These are phyloP conservation scores for Leishmania mexicana DNA, from an alignment of 208 protist genomes.

Conservation along the genomic window DNA sequence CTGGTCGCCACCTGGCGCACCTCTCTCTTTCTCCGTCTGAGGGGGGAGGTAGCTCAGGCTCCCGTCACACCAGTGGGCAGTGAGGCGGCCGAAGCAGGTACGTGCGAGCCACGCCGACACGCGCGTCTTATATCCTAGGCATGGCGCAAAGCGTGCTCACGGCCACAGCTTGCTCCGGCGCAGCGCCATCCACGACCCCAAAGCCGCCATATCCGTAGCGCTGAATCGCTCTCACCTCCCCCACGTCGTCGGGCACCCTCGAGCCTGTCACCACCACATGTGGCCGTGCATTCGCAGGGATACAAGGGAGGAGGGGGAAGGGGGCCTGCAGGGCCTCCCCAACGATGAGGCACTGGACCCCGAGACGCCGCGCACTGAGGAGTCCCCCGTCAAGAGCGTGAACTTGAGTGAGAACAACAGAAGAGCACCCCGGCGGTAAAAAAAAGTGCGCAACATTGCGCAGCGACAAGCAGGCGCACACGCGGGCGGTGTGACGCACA, in stretches of 20 bases:
- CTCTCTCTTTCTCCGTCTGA: not conserved
- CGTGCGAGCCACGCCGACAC: not conserved
- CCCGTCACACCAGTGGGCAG: not conserved
- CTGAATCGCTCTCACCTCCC: not conserved
- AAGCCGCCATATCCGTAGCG: not conserved
- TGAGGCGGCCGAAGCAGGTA: too few species aligned
- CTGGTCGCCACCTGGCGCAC: not conserved
- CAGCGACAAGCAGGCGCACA: too few species aligned
- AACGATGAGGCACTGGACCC: too few species aligned
- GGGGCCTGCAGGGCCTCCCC: too few species aligned
- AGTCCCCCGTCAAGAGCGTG: too few species aligned
- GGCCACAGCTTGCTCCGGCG: not conserved
- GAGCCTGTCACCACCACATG: not conserved
- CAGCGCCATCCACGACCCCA: not conserved
- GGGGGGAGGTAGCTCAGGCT: not conserved
- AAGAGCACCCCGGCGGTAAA: not conserved
- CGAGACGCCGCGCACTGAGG: too few species aligned
- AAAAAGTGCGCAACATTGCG: too few species aligned
- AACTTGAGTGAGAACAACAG: not conserved
- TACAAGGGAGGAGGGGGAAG: not conserved
- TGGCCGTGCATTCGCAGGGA: not conserved
- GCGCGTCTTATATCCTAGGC: too few species aligned
- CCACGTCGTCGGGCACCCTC: not conserved
- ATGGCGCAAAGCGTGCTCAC: not conserved
- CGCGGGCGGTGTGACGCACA: not conserved